Conservation (phyloP, 768 basidiomycete genomes). For the Cyathus striatus region DNA sequence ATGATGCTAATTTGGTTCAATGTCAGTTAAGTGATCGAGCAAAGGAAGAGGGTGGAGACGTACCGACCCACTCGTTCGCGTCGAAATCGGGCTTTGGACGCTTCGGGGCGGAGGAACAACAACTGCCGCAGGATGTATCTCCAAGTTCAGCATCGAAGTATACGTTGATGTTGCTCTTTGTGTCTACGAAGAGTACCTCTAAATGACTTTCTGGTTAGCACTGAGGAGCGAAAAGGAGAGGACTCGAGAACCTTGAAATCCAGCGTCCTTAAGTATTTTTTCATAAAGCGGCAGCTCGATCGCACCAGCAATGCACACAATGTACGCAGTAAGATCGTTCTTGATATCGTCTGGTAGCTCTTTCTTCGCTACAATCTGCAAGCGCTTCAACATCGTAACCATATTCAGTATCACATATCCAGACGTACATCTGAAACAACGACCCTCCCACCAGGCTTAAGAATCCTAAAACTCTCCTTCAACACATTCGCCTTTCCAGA, state of each 20-base stretch:
- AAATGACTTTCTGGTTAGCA: background rate
- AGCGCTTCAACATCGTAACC: background rate
- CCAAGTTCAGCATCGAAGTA: constrained; percentile 19
- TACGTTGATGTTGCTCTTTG: constrained; percentile 32
- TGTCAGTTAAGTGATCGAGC: background rate
- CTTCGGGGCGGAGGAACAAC: background rate
- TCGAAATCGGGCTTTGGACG: constrained; percentile 20
- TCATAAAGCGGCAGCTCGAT: constrained; percentile 33
- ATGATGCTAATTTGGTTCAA: constrained; percentile 29
- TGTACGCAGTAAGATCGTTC: constrained; percentile 33
- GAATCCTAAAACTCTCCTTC: constrained; percentile 41
- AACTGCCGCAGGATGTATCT: no score
- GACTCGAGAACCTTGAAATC: constrained; percentile 32
- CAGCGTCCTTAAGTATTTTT: constrained; percentile 28
- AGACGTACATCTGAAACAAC: constrained; percentile 44
- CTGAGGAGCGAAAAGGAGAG: background rate
- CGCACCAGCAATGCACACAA: constrained; percentile 45
- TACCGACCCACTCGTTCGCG: constrained; percentile 40
- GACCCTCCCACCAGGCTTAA: constrained; percentile 55
- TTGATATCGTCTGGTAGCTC: constrained; percentile 35
- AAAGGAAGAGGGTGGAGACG: constrained; percentile 10
- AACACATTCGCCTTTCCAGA: constrained; percentile 36
- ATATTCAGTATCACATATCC: background rate
- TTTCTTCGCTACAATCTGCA: constrained; percentile 43
- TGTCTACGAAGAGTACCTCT: constrained; percentile 39